Percentiles rank a stretch among this genome's conserved stretches.
phyloP scores from a whole-genome alignment of 257 asterid species.

The Paulownia fortunei region DNA sequence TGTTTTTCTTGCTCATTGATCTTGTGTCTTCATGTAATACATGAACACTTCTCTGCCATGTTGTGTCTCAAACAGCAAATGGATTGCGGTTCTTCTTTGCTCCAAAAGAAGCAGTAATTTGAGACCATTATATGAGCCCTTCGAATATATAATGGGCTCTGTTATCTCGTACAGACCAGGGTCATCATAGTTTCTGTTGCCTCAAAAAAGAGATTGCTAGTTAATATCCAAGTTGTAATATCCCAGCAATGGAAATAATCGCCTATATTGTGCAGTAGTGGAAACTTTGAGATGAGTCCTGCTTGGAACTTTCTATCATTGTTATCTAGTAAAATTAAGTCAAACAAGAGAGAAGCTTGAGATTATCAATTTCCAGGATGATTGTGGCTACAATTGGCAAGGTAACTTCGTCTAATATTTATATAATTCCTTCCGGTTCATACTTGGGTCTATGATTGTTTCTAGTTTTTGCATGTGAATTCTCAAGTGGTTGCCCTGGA shows the following conservation, averaged over 20 bases:
- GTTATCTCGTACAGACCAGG: not conserved
- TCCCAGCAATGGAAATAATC: not conserved
- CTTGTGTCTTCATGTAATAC: not conserved
- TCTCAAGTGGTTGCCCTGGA: not conserved
- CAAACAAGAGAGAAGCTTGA: not conserved
- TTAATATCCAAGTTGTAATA: slow-evolving; percentile 9
- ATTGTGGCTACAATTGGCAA: not conserved
- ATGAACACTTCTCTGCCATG: not conserved
- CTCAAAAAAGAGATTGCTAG: not conserved
- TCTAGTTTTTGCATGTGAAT: not conserved
- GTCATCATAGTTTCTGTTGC: not conserved
- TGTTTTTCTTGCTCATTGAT: not conserved
- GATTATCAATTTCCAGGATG: not conserved
- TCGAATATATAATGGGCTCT: not conserved
- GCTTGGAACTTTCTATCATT: not conserved
- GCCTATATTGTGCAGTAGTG: not conserved
- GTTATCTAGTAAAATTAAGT: not conserved
- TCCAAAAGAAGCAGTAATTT: not conserved
- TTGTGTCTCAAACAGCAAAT: not conserved
- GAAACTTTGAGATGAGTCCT: not conserved
- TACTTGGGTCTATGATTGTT: not conserved
- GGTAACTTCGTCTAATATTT: not conserved
- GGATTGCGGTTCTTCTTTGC: not conserved
- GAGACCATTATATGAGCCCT: not conserved
- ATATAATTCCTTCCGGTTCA: not conserved